Evolutionary conservation across 164 flowering plant genomes (phyloP).

Genomic region (Sedum album): DNA sequence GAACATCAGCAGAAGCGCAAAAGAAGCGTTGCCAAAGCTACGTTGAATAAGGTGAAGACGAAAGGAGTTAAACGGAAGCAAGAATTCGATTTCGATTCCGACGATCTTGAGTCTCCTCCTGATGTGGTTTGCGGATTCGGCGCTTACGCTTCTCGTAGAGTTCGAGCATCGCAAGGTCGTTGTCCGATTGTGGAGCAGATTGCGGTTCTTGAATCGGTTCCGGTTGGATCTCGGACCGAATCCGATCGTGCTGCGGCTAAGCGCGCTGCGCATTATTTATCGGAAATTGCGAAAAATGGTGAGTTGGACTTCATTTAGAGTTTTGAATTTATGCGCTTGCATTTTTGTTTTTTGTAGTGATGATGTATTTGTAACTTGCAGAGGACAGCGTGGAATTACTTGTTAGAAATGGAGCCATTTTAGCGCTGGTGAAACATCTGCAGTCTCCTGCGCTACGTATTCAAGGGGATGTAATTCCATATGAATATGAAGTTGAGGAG

Average conservation of each 20-base stretch:
- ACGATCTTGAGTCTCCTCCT: not conserved
- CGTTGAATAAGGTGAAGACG: constrained; percentile 11
- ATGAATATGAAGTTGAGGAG: constrained; percentile 85
- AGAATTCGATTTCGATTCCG: constrained; percentile 22
- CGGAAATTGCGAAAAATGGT: constrained; percentile 86
- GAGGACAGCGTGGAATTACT: constrained; percentile 72
- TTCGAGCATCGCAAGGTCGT: constrained; percentile 14
- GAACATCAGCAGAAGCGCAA: constrained; percentile 14
- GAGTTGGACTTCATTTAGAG: not conserved
- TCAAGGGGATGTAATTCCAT: too few species aligned
- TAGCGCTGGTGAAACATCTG: constrained; percentile 71
- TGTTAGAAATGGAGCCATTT: constrained; percentile 78
- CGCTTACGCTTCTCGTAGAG: not conserved
- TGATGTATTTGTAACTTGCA: constrained; percentile 13
- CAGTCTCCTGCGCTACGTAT: constrained; percentile 46
- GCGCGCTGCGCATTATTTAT: constrained; percentile 65
- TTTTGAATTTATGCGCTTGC: constrained; percentile 3
- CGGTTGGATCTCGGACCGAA: constrained; percentile 45
- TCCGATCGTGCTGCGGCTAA: constrained; percentile 74
- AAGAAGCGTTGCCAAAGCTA: not conserved
- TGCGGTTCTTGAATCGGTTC: constrained; percentile 23
- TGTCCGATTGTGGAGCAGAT: constrained; percentile 22
- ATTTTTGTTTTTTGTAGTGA: not conserved
- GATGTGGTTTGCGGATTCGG: constrained; percentile 13
- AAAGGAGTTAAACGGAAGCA: constrained; percentile 39